A percentile compares a stretch with the other conserved stretches of the same genome.
Evolutionary conservation across 2,329 filamentous ascomycete species (phyloP).

Genomic region (Metarhizium robertsii): DNA sequence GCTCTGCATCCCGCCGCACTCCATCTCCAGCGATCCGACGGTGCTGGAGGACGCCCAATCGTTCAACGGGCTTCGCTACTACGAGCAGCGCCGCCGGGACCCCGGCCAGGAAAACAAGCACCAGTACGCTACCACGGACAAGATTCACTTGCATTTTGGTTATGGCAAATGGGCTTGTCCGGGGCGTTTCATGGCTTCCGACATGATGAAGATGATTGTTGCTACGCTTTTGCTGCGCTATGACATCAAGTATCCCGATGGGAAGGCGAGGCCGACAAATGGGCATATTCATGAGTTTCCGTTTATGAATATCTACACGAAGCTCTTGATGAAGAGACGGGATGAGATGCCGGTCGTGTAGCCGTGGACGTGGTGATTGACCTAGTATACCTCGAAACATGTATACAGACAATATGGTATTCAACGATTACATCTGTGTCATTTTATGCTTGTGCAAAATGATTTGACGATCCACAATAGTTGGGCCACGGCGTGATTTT

Average conservation of each 20-base stretch:
- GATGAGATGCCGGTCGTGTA: background rate
- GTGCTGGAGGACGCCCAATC: background rate
- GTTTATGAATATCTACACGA: conserved; percentile 1
- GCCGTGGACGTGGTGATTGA: no score
- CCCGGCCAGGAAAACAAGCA: conserved; percentile 3
- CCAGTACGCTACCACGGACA: conserved; percentile 9
- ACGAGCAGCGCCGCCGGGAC: conserved; percentile 2
- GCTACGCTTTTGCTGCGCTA: conserved; percentile 6
- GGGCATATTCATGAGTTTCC: conserved; percentile 8
- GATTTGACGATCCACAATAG: no score
- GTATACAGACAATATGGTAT: no score
- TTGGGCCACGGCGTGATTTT: no score
- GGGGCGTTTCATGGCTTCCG: conserved; percentile 9
- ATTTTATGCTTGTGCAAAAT: no score
- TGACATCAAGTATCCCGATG: conserved; percentile 5
- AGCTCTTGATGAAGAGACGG: conserved; percentile 5
- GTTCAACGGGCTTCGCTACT: conserved; percentile 9
- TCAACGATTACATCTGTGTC: no score
- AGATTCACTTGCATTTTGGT: conserved; percentile 8
- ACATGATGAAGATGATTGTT: conserved; percentile 7
- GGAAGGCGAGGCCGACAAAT: conserved; percentile 1
- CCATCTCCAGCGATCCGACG: conserved; percentile 3
- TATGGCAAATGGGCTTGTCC: conserved; percentile 9
- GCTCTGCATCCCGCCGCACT: conserved; percentile 4
- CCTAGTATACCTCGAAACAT: no score